A percentile compares a stretch with the other conserved stretches of the same genome.
Conservation (phyloP, 352 stramenopile species). For the Pythium angustatum region DNA sequence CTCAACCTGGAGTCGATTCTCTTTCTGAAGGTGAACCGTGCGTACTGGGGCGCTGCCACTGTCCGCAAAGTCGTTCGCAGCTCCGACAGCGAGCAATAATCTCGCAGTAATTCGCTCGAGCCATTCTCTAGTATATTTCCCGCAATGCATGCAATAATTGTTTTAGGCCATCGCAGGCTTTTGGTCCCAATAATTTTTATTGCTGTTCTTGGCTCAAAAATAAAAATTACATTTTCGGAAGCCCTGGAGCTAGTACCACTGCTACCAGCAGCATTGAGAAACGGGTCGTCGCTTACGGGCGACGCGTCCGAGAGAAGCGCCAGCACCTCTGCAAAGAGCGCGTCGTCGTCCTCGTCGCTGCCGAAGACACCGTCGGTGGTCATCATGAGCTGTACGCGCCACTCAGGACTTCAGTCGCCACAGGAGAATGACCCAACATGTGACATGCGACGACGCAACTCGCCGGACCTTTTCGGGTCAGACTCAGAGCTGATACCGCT, state of each 20-base stretch:
- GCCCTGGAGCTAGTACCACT: too few species aligned
- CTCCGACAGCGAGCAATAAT: too few species aligned
- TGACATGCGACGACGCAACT: not conserved
- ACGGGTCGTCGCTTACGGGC: not conserved
- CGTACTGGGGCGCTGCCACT: not conserved
- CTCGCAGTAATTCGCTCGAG: too few species aligned
- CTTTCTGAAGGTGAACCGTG: constrained; percentile 9
- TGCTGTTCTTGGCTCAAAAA: too few species aligned
- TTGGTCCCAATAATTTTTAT: too few species aligned
- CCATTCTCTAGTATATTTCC: not conserved
- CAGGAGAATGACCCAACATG: constrained; percentile 16
- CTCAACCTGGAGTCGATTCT: constrained; percentile 5
- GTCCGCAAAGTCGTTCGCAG: constrained; percentile 1
- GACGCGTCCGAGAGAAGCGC: not conserved
- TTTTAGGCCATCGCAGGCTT: too few species aligned
- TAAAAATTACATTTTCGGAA: too few species aligned
- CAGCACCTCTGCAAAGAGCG: constrained; percentile 8
- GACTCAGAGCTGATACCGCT: not conserved
- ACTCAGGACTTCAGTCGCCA: constrained; percentile 5
- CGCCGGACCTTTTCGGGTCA: not conserved
- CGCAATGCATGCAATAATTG: not conserved
- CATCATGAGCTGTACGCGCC: not conserved
- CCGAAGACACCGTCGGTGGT: not conserved
- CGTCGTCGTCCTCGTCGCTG: not conserved
- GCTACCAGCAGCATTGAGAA: too few species aligned